Base-by-base conservation (phyloP, 805 yeast genomes). In the Suhomyces emberorum region DNA sequence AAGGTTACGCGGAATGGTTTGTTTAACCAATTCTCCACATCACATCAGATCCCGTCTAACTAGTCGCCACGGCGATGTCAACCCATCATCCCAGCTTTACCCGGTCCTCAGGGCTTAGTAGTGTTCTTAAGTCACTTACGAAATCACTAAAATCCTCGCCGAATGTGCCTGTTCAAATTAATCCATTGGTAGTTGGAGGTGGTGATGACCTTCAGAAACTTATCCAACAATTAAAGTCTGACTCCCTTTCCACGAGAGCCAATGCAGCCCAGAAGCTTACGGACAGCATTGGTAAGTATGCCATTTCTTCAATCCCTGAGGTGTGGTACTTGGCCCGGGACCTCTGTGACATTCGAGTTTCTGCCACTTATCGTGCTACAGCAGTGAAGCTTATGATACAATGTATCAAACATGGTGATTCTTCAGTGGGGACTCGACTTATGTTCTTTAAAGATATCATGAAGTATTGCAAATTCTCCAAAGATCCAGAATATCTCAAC, bases 301-400 rank as follows among this genome's bases (percentile, higher is more conserved):
- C 80, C 3, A 70, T 79, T 2, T 68, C 81, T 0, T 73, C 83
- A 2, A 69, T 85, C 3, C 79, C 86, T 0, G 88, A 83, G 43
- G 68, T 86, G 1, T 87, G 96, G 96, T 77, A 81, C 54, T 60
- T 79, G 34, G 81, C 83, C 0, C 63, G 74, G 41, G 76, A 71
- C 34, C 57, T 81, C 54, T 67, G 84, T 34, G 62, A 63, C 5
- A 63, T 59, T 12, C 59, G 81, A 18, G 38, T 47, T 4, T 55
- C 51, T 24, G 39, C 60, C 3, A 37, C 48, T 15, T 50, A 57
- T 12, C 43, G 73, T 39, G 58, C 71, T 21, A 71, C 74, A 1
- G 79, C 81, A 0, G 55, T 85, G 22, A 55, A 65, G 12, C 61
- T 88, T 16, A 55, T 85, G 49, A 51, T 59, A 5, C 65, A 69